phyloP scores from a whole-genome alignment of 176 grass and related monocot genomes.

The Eleusine coracana region DNA sequence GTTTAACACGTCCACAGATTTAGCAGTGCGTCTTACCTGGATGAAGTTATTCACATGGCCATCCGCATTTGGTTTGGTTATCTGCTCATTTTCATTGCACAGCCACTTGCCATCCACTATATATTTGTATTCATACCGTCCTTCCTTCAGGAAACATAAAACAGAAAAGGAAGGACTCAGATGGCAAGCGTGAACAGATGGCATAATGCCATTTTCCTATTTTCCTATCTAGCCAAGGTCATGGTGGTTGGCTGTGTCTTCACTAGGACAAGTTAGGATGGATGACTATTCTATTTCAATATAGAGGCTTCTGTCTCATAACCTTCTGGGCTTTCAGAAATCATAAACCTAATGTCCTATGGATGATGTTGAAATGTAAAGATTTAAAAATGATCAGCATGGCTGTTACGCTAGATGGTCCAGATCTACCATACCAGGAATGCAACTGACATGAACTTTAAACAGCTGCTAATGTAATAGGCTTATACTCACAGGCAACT shows the following conservation, averaged over 20 bases:
- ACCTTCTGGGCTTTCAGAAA: not conserved
- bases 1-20: not conserved
- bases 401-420: not conserved
- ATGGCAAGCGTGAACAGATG: slow-evolving; percentile 1
- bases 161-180: slow-evolving; percentile 22
- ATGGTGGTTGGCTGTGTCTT: not conserved
- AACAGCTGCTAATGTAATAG: not conserved
- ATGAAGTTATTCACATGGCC: slow-evolving; percentile 94
- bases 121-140: slow-evolving; percentile 93
- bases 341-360: not conserved
- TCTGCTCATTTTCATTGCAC: slow-evolving; percentile 61
- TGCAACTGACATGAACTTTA: not conserved
- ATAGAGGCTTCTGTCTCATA: too few species aligned
- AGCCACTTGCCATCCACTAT: slow-evolving; percentile 82
- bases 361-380: not conserved
- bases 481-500: slow-evolving; percentile 72
- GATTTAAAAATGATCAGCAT: not conserved
- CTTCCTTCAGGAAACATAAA: slow-evolving; percentile 66
- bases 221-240: not conserved
- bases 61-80: slow-evolving; percentile 66
- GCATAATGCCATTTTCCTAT: not conserved
- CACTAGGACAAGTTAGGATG: not conserved
- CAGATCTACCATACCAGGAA: not conserved
- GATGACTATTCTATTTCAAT: too few species aligned
- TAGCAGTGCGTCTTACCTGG: slow-evolving; percentile 51